phyloP scores from a whole-genome alignment of 2,329 filamentous ascomycete species.

The Trichoderma sp. region DNA sequence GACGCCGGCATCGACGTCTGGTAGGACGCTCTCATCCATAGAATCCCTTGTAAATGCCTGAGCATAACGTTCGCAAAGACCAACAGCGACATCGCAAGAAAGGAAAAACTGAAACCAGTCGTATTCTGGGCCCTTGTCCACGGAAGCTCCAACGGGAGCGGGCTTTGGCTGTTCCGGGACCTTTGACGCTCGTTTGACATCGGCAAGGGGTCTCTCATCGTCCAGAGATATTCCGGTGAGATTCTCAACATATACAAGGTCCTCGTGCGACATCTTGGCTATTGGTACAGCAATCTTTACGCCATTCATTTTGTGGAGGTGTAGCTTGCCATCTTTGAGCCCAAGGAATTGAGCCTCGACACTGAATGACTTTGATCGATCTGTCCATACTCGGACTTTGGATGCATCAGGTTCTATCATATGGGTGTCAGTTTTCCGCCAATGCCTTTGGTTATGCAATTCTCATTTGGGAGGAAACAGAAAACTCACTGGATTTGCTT shows the following conservation, averaged over 20 bases:
- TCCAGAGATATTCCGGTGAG: slow-evolving; percentile 86
- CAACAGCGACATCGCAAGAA: slow-evolving; percentile 83
- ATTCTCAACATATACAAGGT: slow-evolving; percentile 91
- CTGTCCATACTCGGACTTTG: slow-evolving; percentile 90
- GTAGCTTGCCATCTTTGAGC: slow-evolving; percentile 92
- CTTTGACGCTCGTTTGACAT: slow-evolving; percentile 62
- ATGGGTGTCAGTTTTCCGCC: background rate
- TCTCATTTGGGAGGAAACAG: background rate
- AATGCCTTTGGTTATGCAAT: too few relatives aligned
- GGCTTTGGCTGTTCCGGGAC: slow-evolving; percentile 32
- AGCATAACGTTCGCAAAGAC: slow-evolving; percentile 91
- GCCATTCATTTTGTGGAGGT: slow-evolving; percentile 95
- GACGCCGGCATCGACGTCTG: slow-evolving; percentile 81
- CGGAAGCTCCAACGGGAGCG: slow-evolving; percentile 56
- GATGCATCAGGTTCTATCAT: slow-evolving; percentile 71
- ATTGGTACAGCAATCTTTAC: slow-evolving; percentile 98
- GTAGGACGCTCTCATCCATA: slow-evolving; percentile 91
- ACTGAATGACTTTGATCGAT: slow-evolving; percentile 92
- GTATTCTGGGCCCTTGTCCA: slow-evolving; percentile 68
- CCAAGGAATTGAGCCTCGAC: slow-evolving; percentile 96
- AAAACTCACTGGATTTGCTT: slow-evolving; percentile 68
- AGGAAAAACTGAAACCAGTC: slow-evolving; percentile 99
- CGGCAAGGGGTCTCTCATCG: slow-evolving; percentile 89
- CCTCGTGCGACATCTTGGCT: slow-evolving; percentile 90
- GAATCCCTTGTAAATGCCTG: slow-evolving; percentile 86